A percentile compares a stretch with the other conserved stretches of the same genome.
These are phyloP conservation scores for Rhododendron griersonianum DNA, from an alignment of 148 eudicot genomes.

Conservation along the genomic window DNA sequence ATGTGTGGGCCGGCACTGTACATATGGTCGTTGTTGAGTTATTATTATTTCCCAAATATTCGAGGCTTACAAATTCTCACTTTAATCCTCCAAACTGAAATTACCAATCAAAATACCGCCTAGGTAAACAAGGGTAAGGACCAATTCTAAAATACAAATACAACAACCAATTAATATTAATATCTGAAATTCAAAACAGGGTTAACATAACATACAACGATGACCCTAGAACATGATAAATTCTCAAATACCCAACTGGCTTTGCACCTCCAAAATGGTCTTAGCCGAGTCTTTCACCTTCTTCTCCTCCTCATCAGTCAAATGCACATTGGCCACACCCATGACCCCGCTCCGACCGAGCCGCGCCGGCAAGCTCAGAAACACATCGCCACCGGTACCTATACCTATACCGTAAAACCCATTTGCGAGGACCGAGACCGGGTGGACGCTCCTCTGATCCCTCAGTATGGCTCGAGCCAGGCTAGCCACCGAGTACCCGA, in stretches of 20 bases:
- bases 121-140: background rate
- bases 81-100: background rate
- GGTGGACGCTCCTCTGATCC: slow-evolving; percentile 82
- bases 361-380: slow-evolving; percentile 87
- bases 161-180: background rate
- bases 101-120: background rate
- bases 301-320: slow-evolving; percentile 60
- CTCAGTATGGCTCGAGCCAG: slow-evolving; percentile 66
- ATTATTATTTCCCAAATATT: too few relatives aligned
- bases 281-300: slow-evolving; percentile 59
- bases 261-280: slow-evolving; percentile 66
- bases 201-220: background rate
- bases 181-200: background rate
- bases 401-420: slow-evolving; percentile 67
- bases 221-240: background rate
- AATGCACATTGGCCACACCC: slow-evolving; percentile 72
- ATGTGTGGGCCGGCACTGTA: too few relatives aligned
- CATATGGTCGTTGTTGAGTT: too few relatives aligned
- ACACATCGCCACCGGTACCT: slow-evolving; percentile 49
- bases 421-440: slow-evolving; percentile 69
- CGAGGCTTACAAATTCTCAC: too few relatives aligned
- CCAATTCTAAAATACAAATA: background rate
- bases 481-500: slow-evolving; percentile 88
- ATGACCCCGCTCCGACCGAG: slow-evolving; percentile 76
- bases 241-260: slow-evolving; percentile 54